phyloP scores from a whole-genome alignment of 345 rosid genomes.

The Eutrema japonicum region DNA sequence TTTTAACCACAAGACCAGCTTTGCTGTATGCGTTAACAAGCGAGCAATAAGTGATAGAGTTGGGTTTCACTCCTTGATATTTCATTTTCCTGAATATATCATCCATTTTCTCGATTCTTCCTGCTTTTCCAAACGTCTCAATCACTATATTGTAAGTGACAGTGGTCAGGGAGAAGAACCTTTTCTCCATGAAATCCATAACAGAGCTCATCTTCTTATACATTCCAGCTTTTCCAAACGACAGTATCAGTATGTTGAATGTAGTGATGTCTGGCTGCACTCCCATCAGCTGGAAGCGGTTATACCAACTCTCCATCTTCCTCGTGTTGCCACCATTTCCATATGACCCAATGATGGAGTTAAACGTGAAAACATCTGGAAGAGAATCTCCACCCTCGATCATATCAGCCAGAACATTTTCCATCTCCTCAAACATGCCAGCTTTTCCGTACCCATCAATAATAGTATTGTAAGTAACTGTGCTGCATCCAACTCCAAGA shows the following conservation, averaged over 20 bases:
- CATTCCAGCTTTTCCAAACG: slow-evolving; percentile 70
- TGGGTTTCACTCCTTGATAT: slow-evolving; percentile 81
- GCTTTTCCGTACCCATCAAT: slow-evolving; percentile 83
- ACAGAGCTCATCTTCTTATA: slow-evolving; percentile 69
- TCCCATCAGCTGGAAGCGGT: slow-evolving; percentile 81
- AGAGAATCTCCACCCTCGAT: slow-evolving; percentile 60
- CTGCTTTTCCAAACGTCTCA: slow-evolving; percentile 73
- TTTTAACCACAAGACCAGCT: slow-evolving; percentile 61
- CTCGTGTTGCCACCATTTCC: slow-evolving; percentile 60
- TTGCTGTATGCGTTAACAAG: slow-evolving; percentile 67
- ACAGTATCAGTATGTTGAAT: slow-evolving; percentile 65
- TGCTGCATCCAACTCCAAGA: slow-evolving; percentile 60
- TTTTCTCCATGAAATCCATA: slow-evolving; percentile 68
- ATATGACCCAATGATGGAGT: slow-evolving; percentile 69
- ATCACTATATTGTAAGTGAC: slow-evolving; percentile 69
- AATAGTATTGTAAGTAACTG: slow-evolving; percentile 70
- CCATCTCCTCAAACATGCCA: slow-evolving; percentile 74
- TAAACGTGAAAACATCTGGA: slow-evolving; percentile 77
- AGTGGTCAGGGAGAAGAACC: slow-evolving; percentile 57
- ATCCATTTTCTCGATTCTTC: slow-evolving; percentile 66
- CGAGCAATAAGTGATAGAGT: slow-evolving; percentile 73
- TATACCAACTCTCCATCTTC: slow-evolving; percentile 81
- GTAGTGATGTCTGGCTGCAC: slow-evolving; percentile 68
- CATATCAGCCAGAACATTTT: slow-evolving; percentile 64
- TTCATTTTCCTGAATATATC: slow-evolving; percentile 69